phyloP scores from a whole-genome alignment of 2,329 filamentous ascomycete genomes.

The Stylonectria norvegica region DNA sequence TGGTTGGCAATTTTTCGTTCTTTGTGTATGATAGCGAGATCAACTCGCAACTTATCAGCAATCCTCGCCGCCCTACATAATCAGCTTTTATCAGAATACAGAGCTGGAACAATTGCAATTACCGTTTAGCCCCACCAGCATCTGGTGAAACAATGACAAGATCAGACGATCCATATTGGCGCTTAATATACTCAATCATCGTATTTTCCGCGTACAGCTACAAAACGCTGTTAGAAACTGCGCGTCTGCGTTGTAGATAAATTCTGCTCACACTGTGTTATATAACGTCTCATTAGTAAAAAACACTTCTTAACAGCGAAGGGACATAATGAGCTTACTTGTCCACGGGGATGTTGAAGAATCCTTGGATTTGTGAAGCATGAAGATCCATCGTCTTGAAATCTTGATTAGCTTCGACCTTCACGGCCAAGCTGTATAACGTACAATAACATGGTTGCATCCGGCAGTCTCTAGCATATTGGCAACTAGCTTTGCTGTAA shows the following conservation, averaged over 20 bases:
- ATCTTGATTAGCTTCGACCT: conserved; percentile 30
- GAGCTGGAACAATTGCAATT: neutral
- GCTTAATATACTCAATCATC: conserved; percentile 81
- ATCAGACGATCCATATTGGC: conserved; percentile 73
- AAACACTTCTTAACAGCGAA: neutral
- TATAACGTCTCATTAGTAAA: neutral
- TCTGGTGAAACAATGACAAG: conserved; percentile 92
- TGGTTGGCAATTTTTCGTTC: conserved; percentile 80
- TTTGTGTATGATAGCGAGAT: conserved; percentile 93
- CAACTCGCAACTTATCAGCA: conserved; percentile 81
- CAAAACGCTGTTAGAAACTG: neutral
- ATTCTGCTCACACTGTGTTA: neutral
- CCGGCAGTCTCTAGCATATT: conserved; percentile 95
- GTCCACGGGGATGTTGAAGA: conserved; percentile 75
- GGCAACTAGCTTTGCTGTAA: conserved; percentile 88
- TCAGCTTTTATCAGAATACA: neutral
- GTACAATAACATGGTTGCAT: conserved; percentile 43
- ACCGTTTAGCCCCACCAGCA: conserved; percentile 83
- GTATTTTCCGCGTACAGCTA: conserved; percentile 83
- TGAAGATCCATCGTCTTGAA: conserved; percentile 95
- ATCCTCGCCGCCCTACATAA: conserved; percentile 67
- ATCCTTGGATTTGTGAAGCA: conserved; percentile 87
- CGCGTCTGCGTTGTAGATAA: neutral
- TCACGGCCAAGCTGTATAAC: neutral
- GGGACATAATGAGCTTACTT: conserved; percentile 42